Base-by-base conservation (phyloP, 805 yeast genomes). In the Pichia heedii region DNA sequence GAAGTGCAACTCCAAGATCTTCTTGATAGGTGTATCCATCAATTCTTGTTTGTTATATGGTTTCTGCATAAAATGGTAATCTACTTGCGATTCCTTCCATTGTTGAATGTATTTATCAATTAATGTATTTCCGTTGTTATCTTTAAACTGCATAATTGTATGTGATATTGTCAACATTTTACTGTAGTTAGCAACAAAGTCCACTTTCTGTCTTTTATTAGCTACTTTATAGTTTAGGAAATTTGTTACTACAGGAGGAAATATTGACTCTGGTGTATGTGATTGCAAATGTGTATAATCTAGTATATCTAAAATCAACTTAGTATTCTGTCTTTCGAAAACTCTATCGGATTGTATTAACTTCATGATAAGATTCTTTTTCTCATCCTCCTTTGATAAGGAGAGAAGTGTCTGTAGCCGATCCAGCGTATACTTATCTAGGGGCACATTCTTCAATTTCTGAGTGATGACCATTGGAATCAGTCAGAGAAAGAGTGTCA, bases 141-240 rank as follows among this genome's bases (percentile, higher is more conserved):
- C 27, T 2, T 27, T 33, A 4, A 44, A 21, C 5, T 22, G 22
- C 3, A 16, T 22, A 5, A 44, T 40, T 10, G 36, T 33, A 29
- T 44, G 47, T 15, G 19, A 12, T 4, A 40, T 36, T 5, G 22
- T 21, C 9, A 44, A 13, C 33, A 44, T 19, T 3, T 16, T 26
- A 4, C 41, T 32, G 27, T 36, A 44, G n/a, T 22, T 15, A 5
- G 37, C 16, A 12, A 44, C 40, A 36, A 44, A 40, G 13, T 21
- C 18, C 4, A 22, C 11, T 27, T 40, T 40, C 9, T 40, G n/a
- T 4, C 32, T 18, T 22, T 18, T 36, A 13, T 22, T 26, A 6
- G 3, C 10, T 11, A 22, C 27, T 26, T 9, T 19, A 5, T 20
- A 8, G 7, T 4, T n/a, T 2, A 33, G 7, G 37, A 44, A 44